These are phyloP conservation scores for Phoenix roebelenii DNA, from an alignment of 176 grass and related monocot species.

Conservation along the genomic window DNA sequence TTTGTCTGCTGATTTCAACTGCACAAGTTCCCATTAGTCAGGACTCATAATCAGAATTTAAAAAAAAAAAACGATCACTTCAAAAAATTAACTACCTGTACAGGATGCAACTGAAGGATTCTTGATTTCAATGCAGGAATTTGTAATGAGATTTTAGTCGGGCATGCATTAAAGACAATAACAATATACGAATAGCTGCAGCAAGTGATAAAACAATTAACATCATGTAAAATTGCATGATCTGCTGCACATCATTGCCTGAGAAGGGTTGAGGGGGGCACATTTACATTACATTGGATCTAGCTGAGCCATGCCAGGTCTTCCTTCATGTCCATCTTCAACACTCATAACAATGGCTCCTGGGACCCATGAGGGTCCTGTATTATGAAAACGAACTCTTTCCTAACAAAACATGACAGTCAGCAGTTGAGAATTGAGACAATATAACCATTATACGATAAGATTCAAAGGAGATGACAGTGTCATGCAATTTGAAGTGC, in stretches of 20 bases:
- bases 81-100: constrained; percentile 45
- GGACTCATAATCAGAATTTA: background rate
- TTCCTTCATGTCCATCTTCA: constrained; percentile 50
- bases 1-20: constrained; percentile 57
- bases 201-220: background rate
- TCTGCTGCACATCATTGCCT: too few species aligned
- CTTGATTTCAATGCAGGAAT: constrained; percentile 42
- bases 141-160: constrained; percentile 39
- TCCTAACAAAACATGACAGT: constrained; percentile 36
- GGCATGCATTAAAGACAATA: constrained; percentile 57
- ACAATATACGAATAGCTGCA: constrained; percentile 64
- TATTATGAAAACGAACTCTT: constrained; percentile 81
- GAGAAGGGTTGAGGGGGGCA: too few species aligned
- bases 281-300: constrained; percentile 34
- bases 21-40: constrained; percentile 10
- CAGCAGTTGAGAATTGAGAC: background rate
- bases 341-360: constrained; percentile 79
- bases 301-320: constrained; percentile 41
- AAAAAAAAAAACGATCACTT: too few species aligned
- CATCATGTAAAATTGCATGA: too few species aligned
- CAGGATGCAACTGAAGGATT: constrained; percentile 55
- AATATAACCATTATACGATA: background rate
- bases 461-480: too few species aligned
- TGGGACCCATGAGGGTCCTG: constrained; percentile 46
- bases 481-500: too few species aligned